These are phyloP conservation scores for Hyaloperonospora brassicae DNA, from an alignment of 352 stramenopile genomes.

Conservation along the genomic window DNA sequence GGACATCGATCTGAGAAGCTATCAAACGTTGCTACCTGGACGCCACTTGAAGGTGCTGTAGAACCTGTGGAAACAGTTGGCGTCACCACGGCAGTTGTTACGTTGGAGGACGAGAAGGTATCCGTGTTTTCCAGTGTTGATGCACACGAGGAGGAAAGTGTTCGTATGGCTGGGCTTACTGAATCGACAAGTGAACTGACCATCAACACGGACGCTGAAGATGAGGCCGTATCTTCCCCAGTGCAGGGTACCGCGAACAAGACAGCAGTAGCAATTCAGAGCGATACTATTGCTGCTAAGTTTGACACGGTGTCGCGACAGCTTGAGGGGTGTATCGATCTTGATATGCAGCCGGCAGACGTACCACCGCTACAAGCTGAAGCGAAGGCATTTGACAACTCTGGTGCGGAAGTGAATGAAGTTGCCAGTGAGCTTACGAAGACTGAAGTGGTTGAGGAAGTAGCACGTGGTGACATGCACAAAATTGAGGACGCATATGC, in stretches of 20 bases:
- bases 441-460: not conserved
- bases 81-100: not conserved
- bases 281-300: not conserved
- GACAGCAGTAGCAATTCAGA: not conserved
- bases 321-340: slow-evolving; percentile 10
- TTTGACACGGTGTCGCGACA: slow-evolving; percentile 9
- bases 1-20: not conserved
- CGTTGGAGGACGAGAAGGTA: slow-evolving; percentile 4
- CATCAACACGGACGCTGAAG: not conserved
- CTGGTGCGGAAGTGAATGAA: not conserved
- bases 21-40: too few relatives aligned
- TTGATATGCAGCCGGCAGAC: slow-evolving; percentile 1
- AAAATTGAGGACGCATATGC: not conserved
- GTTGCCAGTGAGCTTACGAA: not conserved
- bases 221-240: not conserved
- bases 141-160: not conserved
- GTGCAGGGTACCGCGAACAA: not conserved
- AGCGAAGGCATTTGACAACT: not conserved
- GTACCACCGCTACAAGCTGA: slow-evolving; percentile 1
- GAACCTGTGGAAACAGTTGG: slow-evolving; percentile 1
- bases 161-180: not conserved
- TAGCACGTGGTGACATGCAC: not conserved
- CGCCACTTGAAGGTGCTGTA: not conserved
- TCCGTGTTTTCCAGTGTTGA: slow-evolving; percentile 1
- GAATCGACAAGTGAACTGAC: not conserved